Evolutionary conservation across 2,329 filamentous ascomycete species (phyloP).

Genomic region (Penicillium carneum): DNA sequence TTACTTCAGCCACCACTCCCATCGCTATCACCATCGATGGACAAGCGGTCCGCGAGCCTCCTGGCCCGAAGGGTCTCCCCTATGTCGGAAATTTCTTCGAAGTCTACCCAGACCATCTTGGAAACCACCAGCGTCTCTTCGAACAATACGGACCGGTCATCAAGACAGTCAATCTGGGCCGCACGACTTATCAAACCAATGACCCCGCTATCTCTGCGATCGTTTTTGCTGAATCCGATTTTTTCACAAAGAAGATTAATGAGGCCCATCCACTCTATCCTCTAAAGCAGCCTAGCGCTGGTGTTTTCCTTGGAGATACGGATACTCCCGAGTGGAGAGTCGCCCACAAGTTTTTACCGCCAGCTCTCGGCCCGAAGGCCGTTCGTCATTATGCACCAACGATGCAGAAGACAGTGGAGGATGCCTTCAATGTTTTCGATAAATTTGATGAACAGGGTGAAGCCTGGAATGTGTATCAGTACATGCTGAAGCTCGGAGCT

Average conservation of each 20-base stretch:
- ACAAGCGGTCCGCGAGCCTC: constrained; percentile 23
- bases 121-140: constrained; percentile 64
- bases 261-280: constrained; percentile 42
- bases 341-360: constrained; percentile 63
- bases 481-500: constrained; percentile 59
- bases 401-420: constrained; percentile 64
- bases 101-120: constrained; percentile 65
- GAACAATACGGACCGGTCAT: constrained; percentile 62
- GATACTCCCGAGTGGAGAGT: constrained; percentile 45
- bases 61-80: constrained; percentile 34
- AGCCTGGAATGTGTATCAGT: constrained; percentile 59
- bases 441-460: constrained; percentile 56
- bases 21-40: constrained; percentile 27
- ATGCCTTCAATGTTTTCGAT: constrained; percentile 59
- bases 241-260: constrained; percentile 62
- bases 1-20: constrained; percentile 21
- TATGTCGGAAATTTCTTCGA: constrained; percentile 63
- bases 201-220: constrained; percentile 57
- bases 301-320: constrained; percentile 46
- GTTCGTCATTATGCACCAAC: constrained; percentile 59
- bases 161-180: constrained; percentile 62
- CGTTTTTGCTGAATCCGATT: constrained; percentile 59
- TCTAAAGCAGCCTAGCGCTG: constrained; percentile 39
- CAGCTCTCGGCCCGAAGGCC: constrained; percentile 31
- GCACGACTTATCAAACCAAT: constrained; percentile 60